phyloP scores from a whole-genome alignment of 306 rosid species.

The Lathyrus aphaca region DNA sequence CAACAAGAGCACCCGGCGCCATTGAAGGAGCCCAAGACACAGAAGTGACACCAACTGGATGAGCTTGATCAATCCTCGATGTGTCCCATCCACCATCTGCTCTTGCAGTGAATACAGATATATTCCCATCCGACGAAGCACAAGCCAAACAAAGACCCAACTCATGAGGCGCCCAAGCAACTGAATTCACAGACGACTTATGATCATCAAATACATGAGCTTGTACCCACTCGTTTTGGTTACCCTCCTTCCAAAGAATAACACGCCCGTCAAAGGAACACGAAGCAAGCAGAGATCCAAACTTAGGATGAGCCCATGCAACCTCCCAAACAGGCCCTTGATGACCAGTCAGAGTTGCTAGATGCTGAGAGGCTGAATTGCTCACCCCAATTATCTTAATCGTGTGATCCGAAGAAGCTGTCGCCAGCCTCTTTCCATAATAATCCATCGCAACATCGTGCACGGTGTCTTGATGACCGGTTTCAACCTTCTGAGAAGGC shows the following conservation, averaged over 20 bases:
- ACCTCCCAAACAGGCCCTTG: conserved; percentile 92
- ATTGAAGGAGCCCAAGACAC: conserved; percentile 91
- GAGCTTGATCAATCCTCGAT: conserved; percentile 74
- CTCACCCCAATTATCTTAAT: conserved; percentile 85
- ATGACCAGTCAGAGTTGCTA: conserved; percentile 74
- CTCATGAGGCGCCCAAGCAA: conserved; percentile 97
- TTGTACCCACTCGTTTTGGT: conserved; percentile 75
- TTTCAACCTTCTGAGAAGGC: conserved; percentile 81
- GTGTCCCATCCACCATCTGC: conserved; percentile 87
- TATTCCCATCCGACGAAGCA: conserved; percentile 87
- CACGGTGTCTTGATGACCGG: conserved; percentile 76
- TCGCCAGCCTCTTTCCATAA: conserved; percentile 83
- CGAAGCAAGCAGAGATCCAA: conserved; percentile 75
- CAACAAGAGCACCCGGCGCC: conserved; percentile 79
- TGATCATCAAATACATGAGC: conserved; percentile 74
- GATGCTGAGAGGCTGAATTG: conserved; percentile 71
- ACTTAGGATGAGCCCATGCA: conserved; percentile 85
- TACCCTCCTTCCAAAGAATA: conserved; percentile 87
- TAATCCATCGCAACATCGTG: conserved; percentile 88
- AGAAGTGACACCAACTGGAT: conserved; percentile 86
- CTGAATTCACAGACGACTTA: conserved; percentile 77
- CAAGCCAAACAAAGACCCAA: conserved; percentile 82
- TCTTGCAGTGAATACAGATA: conserved; percentile 72
- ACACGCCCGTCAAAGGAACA: conserved; percentile 79
- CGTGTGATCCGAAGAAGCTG: conserved; percentile 82